Percentiles rank a stretch among this genome's conserved stretches.
Evolutionary conservation across 2,329 filamentous ascomycete species (phyloP).

Genomic region (Fusarium stilboides): DNA sequence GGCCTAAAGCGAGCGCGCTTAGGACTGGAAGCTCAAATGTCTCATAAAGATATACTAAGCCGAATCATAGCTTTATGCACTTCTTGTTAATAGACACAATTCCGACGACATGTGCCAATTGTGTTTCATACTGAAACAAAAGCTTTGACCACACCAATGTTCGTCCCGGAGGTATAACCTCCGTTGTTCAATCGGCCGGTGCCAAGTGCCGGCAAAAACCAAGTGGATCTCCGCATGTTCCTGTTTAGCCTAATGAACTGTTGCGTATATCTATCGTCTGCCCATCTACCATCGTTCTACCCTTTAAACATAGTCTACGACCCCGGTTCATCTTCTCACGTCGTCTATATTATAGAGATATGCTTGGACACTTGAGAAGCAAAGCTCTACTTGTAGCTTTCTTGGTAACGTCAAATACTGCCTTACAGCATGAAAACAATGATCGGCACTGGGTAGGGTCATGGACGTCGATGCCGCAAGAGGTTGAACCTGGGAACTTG

Average conservation of each 20-base stretch:
- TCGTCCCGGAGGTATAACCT: slow-evolving; percentile 12
- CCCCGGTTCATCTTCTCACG: fast-evolving
- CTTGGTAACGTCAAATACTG: slow-evolving; percentile 6
- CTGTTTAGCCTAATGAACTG: slow-evolving; percentile 26
- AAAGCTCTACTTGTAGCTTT: slow-evolving; percentile 20
- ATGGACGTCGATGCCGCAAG: slow-evolving; percentile 38
- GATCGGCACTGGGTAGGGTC: slow-evolving; percentile 34
- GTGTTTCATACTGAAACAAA: too few relatives aligned
- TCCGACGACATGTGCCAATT: too few relatives aligned
- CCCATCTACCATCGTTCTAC: too few relatives aligned
- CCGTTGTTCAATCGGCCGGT: slow-evolving; percentile 16
- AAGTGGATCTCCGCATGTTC: slow-evolving; percentile 11
- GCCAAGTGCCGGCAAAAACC: slow-evolving; percentile 19
- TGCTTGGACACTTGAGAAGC: slow-evolving; percentile 9
- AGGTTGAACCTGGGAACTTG: slow-evolving; percentile 31
- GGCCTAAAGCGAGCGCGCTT: too few relatives aligned
- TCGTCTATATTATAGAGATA: background rate
- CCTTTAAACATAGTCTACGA: background rate
- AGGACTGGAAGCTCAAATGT: too few relatives aligned
- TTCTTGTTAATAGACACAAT: too few relatives aligned
- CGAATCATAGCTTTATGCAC: too few relatives aligned
- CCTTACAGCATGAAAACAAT: slow-evolving; percentile 4
- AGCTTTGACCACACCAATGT: too few relatives aligned
- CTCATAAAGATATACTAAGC: too few relatives aligned
- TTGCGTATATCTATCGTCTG: slow-evolving; percentile 8